Conservation (phyloP, 768 basidiomycete species). For the Suillus variegatus region DNA sequence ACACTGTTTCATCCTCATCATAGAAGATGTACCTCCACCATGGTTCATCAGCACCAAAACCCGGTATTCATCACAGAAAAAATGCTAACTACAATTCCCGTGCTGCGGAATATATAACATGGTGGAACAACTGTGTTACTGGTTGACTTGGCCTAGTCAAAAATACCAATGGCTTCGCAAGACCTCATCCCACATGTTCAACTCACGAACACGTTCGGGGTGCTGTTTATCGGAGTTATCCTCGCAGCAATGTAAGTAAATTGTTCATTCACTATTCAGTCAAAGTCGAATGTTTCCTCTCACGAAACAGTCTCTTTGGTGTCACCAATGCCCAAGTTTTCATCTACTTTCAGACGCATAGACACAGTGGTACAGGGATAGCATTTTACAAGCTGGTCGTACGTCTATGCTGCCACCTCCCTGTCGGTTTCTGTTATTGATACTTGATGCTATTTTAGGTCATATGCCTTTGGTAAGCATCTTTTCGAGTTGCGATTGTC, state of each 20-base stretch:
- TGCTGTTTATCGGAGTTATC: neutral
- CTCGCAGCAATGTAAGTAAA: neutral
- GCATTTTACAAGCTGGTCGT: neutral
- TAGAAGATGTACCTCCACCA: too few species aligned
- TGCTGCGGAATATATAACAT: neutral
- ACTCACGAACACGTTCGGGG: neutral
- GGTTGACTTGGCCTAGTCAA: neutral
- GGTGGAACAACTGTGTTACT: neutral
- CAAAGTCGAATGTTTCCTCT: too few species aligned
- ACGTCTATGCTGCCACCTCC: neutral
- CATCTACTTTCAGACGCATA: neutral
- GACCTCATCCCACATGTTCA: neutral
- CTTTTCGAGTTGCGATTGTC: too few species aligned
- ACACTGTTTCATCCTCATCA: too few species aligned
- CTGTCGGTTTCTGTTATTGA: neutral
- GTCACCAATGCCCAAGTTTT: neutral
- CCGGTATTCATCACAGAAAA: too few species aligned
- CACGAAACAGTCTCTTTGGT: slow-evolving; percentile 1
- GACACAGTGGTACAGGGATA: neutral
- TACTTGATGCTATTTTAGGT: neutral
- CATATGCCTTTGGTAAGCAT: neutral
- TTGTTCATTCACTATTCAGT: neutral
- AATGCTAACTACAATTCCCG: neutral
- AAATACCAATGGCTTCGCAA: neutral
- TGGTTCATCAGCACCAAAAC: too few species aligned